Evolutionary conservation across 2,329 filamentous ascomycete species (phyloP).

Genomic region (Diaporthe eres): DNA sequence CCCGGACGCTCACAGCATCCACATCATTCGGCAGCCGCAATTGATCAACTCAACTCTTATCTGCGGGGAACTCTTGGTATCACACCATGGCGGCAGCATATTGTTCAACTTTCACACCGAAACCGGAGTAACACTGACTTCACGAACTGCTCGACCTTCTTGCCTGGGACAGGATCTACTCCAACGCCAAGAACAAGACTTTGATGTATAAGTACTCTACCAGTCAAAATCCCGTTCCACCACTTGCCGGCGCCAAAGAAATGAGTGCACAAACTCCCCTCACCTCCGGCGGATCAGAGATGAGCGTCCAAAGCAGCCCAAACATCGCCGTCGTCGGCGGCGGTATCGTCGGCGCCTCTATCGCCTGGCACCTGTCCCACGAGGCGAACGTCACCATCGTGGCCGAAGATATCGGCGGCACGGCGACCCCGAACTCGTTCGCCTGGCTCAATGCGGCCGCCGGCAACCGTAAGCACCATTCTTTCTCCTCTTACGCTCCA

Average conservation of each 20-base stretch:
- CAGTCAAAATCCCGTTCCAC: not conserved
- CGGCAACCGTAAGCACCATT: slow-evolving; percentile 39
- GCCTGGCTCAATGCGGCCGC: slow-evolving; percentile 52
- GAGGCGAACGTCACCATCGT: slow-evolving; percentile 48
- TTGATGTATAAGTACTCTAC: not conserved
- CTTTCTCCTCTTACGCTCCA: rapidly evolving
- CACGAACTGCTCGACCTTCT: not conserved
- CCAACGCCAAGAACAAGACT: slow-evolving; percentile 1
- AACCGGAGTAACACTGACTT: not conserved
- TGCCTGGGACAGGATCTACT: slow-evolving; percentile 5
- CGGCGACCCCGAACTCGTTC: slow-evolving; percentile 51
- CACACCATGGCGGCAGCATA: slow-evolving; percentile 4
- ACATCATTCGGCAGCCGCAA: not conserved
- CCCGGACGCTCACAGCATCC: not conserved
- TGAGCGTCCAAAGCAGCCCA: slow-evolving; percentile 30
- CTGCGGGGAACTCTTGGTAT: slow-evolving; percentile 31
- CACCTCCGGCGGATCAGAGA: not conserved
- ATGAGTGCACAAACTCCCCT: slow-evolving; percentile 21
- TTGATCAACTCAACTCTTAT: slow-evolving; percentile 19
- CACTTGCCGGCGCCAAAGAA: not conserved
- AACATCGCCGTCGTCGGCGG: slow-evolving; percentile 47
- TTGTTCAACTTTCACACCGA: slow-evolving; percentile 12
- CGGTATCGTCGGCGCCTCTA: slow-evolving; percentile 50
- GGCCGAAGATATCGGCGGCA: slow-evolving; percentile 48
- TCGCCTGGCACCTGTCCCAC: slow-evolving; percentile 50